Base-by-base conservation (phyloP, 192 early-diverging fungal species). In the Coemansia sp. region DNA sequence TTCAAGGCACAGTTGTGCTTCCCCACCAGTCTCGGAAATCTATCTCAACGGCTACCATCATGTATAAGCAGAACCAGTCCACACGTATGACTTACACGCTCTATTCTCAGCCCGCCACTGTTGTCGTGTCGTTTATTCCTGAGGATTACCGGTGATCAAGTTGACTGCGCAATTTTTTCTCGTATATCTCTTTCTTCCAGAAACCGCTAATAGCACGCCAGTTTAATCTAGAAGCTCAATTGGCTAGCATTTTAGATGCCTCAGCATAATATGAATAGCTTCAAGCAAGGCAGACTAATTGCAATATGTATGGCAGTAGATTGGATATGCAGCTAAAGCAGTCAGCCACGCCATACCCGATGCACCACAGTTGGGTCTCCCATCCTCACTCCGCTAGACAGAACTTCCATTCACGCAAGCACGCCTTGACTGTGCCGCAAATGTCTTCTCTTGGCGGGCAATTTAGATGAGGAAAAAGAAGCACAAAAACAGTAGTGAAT, bases 81-180 rank as follows among this genome's bases (percentile, higher is more conserved):
- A 60, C 66, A 9, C 62, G 26, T 20, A 33, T 68, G 3, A 45
- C 43, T 10, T 65, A 63, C 56, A 64, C 62, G 4, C 21, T 68
- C 6, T 23, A 46, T 42, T 43, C 60, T 37, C 18, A 61, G 43
- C 48, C 67, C 26, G 67, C 56, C 0, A 46, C 40, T 26, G 28
- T 74, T 18, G 23, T 74, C 42, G 38, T 68, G 9, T 64, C 72
- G 5, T n/a, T 65, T 20, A 61, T 65, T 21, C 66, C 62, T 1
- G 31, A 23, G 10, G 13, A 28, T 31, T 28, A 28, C 28, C 5
- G n/a, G 28, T 55, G 51, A 31, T 55, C 51, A 11, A 31, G 11
- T 14, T 5, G 23, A 3, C 23, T 50, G 48, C 48, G 23, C 26
- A 33, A 28, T 5, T 33, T 55, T 55, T 55, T 8, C 14, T 55